These are phyloP conservation scores for Leishmania tropica DNA, from an alignment of 208 protist species.

Conservation along the genomic window DNA sequence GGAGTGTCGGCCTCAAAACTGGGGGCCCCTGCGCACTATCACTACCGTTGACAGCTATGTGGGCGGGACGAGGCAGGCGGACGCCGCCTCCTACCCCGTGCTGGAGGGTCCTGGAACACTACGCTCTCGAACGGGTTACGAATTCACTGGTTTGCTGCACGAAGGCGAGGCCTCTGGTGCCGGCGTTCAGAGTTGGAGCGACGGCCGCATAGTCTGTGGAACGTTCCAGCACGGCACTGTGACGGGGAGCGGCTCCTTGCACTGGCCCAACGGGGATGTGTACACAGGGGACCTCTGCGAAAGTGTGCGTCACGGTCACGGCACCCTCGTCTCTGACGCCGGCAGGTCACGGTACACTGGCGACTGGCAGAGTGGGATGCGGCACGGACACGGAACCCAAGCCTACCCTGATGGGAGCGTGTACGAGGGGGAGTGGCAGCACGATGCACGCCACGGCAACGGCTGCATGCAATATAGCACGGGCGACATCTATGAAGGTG, in stretches of 20 bases:
- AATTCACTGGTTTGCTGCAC: conserved; percentile 52
- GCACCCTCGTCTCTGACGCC: conserved; percentile 49
- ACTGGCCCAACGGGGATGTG: conserved; percentile 65
- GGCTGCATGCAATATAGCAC: conserved; percentile 59
- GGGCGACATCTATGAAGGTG: conserved; percentile 81
- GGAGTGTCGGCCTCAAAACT: conserved; percentile 11
- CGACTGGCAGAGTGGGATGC: conserved; percentile 62
- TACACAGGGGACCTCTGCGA: conserved; percentile 69
- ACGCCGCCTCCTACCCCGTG: conserved; percentile 12
- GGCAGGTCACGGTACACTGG: conserved; percentile 69
- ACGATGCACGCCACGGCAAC: conserved; percentile 57
- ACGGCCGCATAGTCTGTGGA: conserved; percentile 54
- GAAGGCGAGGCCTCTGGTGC: conserved; percentile 55
- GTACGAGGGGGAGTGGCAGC: conserved; percentile 70
- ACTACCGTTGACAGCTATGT: conserved; percentile 27
- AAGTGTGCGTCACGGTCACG: conserved; percentile 80
- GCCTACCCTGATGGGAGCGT: conserved; percentile 66
- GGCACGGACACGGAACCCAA: conserved; percentile 71
- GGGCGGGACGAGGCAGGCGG: conserved; percentile 22
- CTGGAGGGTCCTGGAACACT: conserved; percentile 49
- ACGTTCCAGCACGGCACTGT: conserved; percentile 43
- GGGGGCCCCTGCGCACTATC: conserved; percentile 38
- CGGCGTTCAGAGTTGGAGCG: conserved; percentile 55
- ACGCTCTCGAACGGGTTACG: conserved; percentile 64
- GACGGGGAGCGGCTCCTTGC: conserved; percentile 37